Evolutionary conservation across 2,329 filamentous ascomycete genomes (phyloP), one percentile per base, ranked within the genome.

Genomic region (Pezizomycotina sp.): DNA sequence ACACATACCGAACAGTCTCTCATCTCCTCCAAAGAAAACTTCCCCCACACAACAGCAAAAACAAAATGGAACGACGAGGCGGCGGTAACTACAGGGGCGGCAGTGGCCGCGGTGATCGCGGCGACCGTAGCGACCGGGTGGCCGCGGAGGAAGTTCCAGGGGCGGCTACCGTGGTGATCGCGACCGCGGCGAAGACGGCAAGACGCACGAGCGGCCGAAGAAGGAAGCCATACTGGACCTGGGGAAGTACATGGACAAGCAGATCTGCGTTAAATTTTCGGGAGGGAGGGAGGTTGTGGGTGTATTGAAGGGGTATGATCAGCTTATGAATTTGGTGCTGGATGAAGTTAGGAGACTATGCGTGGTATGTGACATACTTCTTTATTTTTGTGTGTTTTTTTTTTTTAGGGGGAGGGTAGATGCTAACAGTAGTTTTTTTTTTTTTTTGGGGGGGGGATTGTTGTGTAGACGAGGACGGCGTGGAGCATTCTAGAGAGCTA

Each of bases 181-280:
- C 12, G 52, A 57, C 6, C 60, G 60, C 32, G 58, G 61, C 24
- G 58, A 60, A 34, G 59, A 59, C 30, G 58, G 62, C 38, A 58
- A 66, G 42, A 62, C 69, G 44, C 62, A 68, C 49, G 80, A 91
- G 60, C 71, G 76, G 52, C 81, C 83, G 43, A 93, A 92, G 72
- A 95, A 95, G 66, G 89, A 98, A 61, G 95, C 93, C 58, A 98
- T 98, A 52, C 71, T 98, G 35, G 86, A 98, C 55, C 60, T 98
- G 53, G 73, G 68, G 56, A 92, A 92, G 63, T 98, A 95, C 60
- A 83, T 92, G 77, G 83, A 98, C 60, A 92, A 93, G 69, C 69
- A 77, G 55, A 82, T 98, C 50, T 78, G 70, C 6, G 84, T 98
- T 56, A 95, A 95, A 62, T 95, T 98, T 59, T 93, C 82, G 54